A percentile compares a stretch with the other conserved stretches of the same genome.
Conservation (phyloP, 148 eudicot genomes). For the Polygonum maritimum region DNA sequence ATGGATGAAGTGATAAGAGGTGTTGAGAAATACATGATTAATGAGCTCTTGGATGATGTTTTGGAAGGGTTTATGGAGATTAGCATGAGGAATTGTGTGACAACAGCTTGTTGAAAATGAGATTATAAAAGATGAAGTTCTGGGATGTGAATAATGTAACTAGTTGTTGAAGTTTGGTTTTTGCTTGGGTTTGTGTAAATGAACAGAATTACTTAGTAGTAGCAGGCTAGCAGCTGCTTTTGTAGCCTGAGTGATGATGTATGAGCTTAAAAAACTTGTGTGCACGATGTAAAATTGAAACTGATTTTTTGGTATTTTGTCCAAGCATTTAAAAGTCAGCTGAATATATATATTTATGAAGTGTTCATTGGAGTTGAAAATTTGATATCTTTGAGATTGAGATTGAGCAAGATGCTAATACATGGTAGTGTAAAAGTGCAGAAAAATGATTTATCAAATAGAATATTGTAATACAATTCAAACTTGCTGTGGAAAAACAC, state of each 20-base stretch:
- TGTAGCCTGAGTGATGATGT: neutral
- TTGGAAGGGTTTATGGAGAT: conserved; percentile 25
- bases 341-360: too few species aligned
- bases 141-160: neutral
- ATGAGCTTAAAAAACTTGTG: too few species aligned
- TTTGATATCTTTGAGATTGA: too few species aligned
- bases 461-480: too few species aligned
- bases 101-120: neutral
- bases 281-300: neutral
- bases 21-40: conserved; percentile 48
- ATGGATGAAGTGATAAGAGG: conserved; percentile 46
- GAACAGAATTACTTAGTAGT: neutral
- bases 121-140: neutral
- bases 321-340: neutral
- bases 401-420: too few species aligned
- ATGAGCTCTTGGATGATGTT: conserved; percentile 48
- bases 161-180: neutral
- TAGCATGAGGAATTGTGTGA: neutral
- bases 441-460: too few species aligned
- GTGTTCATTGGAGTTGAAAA: too few species aligned
- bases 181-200: neutral
- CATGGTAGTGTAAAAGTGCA: too few species aligned
- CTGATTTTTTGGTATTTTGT: neutral
- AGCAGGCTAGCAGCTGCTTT: neutral
- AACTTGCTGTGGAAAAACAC: too few species aligned